A percentile compares a stretch with the other conserved stretches of the same genome.
These are phyloP conservation scores for Raffaelea deltoideospora DNA, from an alignment of 2,329 filamentous ascomycete genomes.

Conservation along the genomic window DNA sequence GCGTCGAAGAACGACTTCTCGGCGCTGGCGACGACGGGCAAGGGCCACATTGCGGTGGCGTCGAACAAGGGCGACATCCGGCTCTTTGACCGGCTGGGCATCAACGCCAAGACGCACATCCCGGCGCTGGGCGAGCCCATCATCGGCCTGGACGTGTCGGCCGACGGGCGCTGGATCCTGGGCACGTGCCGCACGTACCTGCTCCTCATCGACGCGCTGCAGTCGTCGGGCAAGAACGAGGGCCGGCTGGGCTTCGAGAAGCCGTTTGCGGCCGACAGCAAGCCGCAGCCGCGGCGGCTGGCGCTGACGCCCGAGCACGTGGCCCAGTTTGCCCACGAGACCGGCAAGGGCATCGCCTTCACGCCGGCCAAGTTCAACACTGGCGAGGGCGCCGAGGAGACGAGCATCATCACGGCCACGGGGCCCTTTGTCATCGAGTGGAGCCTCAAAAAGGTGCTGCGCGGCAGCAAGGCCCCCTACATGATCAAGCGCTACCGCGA, in stretches of 20 bases:
- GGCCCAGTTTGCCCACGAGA: slow-evolving; percentile 95
- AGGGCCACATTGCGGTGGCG: slow-evolving; percentile 91
- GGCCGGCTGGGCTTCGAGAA: slow-evolving; percentile 97
- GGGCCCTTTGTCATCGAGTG: slow-evolving; percentile 95
- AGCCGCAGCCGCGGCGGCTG: slow-evolving; percentile 83
- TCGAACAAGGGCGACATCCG: slow-evolving; percentile 96
- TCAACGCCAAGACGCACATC: slow-evolving; percentile 95
- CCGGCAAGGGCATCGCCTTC: slow-evolving; percentile 70
- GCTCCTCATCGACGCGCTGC: slow-evolving; percentile 78
- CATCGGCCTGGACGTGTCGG: slow-evolving; percentile 85
- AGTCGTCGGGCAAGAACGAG: slow-evolving; percentile 88
- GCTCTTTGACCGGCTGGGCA: slow-evolving; percentile 87
- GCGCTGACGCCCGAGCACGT: slow-evolving; percentile 83
- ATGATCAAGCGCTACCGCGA: slow-evolving; percentile 93
- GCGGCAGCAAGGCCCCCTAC: slow-evolving; percentile 73
- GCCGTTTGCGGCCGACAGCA: slow-evolving; percentile 78
- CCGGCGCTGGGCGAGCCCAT: slow-evolving; percentile 92
- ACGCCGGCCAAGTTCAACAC: slow-evolving; percentile 68
- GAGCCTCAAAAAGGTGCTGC: slow-evolving; percentile 80
- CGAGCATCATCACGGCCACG: slow-evolving; percentile 90
- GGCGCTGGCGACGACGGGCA: slow-evolving; percentile 81
- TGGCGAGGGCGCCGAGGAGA: slow-evolving; percentile 65
- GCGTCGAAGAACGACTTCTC: slow-evolving; percentile 96
- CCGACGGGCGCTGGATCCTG: slow-evolving; percentile 89
- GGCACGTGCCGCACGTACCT: slow-evolving; percentile 91